Conservation (phyloP, 176 grass and related monocot genomes). For the Pontederia paniculata region DNA sequence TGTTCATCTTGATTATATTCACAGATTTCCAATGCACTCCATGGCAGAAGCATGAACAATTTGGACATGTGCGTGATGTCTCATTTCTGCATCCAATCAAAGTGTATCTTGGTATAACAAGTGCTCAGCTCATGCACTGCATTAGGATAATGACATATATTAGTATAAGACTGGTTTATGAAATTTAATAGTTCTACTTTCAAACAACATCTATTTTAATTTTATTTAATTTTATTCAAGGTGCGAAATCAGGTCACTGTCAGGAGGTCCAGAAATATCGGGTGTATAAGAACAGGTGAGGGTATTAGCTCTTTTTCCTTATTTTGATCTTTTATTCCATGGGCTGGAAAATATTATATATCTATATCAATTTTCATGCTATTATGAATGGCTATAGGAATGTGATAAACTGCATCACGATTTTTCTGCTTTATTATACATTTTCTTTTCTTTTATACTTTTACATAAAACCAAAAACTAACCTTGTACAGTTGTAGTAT, state of each 20-base stretch:
- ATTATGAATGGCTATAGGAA: no score
- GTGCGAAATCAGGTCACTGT: conserved; percentile 78
- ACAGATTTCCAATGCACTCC: conserved; percentile 69
- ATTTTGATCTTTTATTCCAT: not conserved
- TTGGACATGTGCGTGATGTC: conserved; percentile 53
- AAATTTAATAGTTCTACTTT: conserved; percentile 20
- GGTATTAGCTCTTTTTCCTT: not conserved
- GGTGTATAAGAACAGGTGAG: conserved; percentile 78
- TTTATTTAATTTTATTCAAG: conserved; percentile 37
- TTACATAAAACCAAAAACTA: no score
- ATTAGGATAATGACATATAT: conserved; percentile 7
- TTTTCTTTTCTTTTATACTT: no score
- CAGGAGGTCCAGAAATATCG: conserved; percentile 80
- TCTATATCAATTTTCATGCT: not conserved
- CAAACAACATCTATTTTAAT: conserved; percentile 26
- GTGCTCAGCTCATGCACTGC: conserved; percentile 7
- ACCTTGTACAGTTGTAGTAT: no score
- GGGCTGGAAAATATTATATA: not conserved
- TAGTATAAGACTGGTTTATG: conserved; percentile 1
- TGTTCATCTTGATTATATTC: not conserved
- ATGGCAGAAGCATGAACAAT: conserved; percentile 55
- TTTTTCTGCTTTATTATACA: no score
- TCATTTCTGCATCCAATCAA: conserved; percentile 96
- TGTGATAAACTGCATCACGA: no score
- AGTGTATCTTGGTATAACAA: conserved; percentile 76